phyloP scores from a whole-genome alignment of 2,329 filamentous ascomycete genomes.

The Fusarium sp. region DNA sequence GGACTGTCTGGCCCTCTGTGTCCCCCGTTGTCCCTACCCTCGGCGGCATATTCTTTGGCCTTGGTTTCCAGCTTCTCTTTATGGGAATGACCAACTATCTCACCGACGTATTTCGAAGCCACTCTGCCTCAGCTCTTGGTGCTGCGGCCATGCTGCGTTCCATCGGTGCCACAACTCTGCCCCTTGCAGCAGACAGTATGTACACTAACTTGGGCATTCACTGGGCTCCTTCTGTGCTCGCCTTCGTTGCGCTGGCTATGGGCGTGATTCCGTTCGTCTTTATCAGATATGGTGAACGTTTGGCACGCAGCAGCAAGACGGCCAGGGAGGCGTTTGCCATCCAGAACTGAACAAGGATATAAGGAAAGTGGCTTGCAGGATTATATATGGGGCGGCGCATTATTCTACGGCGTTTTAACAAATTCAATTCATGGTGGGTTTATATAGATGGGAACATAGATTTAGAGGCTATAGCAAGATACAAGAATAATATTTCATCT shows the following conservation, averaged over 20 bases:
- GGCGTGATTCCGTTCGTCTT: slow-evolving; percentile 52
- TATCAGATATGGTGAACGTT: slow-evolving; percentile 49
- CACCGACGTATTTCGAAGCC: slow-evolving; percentile 51
- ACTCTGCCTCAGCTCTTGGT: slow-evolving; percentile 54
- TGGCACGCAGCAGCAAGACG: slow-evolving; percentile 48
- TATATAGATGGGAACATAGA: slow-evolving; percentile 1
- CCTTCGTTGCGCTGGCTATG: slow-evolving; percentile 50
- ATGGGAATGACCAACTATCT: slow-evolving; percentile 55
- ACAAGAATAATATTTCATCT: slow-evolving; percentile 1
- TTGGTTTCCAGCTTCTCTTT: slow-evolving; percentile 52
- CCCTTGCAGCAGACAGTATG: slow-evolving; percentile 52
- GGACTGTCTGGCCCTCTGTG: slow-evolving; percentile 61
- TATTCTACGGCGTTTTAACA: neutral
- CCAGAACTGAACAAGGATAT: slow-evolving; percentile 8
- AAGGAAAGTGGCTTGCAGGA: neutral
- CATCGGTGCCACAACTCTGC: slow-evolving; percentile 51
- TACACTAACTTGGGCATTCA: slow-evolving; percentile 51
- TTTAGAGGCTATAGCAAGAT: neutral
- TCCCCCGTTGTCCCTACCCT: slow-evolving; percentile 55
- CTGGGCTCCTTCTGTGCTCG: slow-evolving; percentile 54
- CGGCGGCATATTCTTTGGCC: slow-evolving; percentile 59
- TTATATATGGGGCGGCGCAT: neutral
- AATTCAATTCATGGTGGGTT: slow-evolving; percentile 8
- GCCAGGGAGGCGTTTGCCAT: slow-evolving; percentile 44
- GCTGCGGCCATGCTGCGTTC: slow-evolving; percentile 53